Conservation (phyloP, 2,329 filamentous ascomycete genomes). For the Cladophialophora chaetospira region DNA sequence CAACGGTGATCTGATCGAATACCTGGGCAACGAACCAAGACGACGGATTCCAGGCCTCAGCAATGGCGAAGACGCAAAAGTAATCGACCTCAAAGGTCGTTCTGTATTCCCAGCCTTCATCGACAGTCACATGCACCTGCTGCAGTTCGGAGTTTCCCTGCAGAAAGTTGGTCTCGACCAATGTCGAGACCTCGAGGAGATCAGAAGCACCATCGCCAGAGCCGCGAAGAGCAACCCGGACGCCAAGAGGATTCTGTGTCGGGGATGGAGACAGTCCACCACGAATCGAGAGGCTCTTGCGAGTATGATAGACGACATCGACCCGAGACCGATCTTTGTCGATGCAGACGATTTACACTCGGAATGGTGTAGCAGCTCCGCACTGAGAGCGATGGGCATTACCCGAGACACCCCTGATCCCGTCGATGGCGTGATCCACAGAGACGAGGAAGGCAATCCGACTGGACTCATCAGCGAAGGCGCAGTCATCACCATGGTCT, state of each 20-base stretch:
- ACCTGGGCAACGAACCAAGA: too few relatives aligned
- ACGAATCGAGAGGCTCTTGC: constrained; percentile 48
- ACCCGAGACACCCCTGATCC: constrained; percentile 45
- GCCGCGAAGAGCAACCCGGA: constrained; percentile 44
- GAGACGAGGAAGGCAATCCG: constrained; percentile 47
- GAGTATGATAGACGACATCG: constrained; percentile 52
- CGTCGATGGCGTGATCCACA: constrained; percentile 50
- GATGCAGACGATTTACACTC: constrained; percentile 55
- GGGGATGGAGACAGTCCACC: constrained; percentile 53
- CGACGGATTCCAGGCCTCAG: too few relatives aligned
- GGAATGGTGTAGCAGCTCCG: constrained; percentile 53
- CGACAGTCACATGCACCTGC: constrained; percentile 53
- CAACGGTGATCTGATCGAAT: too few relatives aligned
- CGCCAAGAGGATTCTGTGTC: constrained; percentile 48
- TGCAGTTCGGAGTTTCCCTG: constrained; percentile 51
- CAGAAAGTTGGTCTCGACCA: constrained; percentile 47
- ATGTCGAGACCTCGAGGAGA: constrained; percentile 47
- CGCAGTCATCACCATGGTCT: constrained; percentile 47
- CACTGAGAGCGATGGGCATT: constrained; percentile 48
- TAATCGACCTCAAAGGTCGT: constrained; percentile 41
- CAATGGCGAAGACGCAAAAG: too few relatives aligned
- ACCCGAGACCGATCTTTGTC: constrained; percentile 49
- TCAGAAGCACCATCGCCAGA: constrained; percentile 43
- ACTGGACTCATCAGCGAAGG: constrained; percentile 52
- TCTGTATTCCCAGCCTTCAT: constrained; percentile 52